Conservation (phyloP, 306 rosid genomes). For the Prinsepia uniflora region DNA sequence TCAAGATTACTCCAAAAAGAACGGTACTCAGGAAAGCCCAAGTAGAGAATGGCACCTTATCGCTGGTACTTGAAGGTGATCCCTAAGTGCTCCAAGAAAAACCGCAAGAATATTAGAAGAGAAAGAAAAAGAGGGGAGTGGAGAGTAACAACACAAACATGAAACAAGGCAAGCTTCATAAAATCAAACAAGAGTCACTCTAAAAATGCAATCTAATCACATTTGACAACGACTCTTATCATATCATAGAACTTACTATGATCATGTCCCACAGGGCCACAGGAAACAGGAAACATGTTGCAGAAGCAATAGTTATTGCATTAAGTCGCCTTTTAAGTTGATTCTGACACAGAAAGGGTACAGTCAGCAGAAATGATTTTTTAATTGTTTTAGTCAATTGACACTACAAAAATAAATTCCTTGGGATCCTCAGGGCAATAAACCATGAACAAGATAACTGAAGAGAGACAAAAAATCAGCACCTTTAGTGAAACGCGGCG, state of each 20-base stretch:
- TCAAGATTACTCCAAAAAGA: constrained; percentile 78
- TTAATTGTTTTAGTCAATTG: constrained; percentile 20
- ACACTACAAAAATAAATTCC: neutral
- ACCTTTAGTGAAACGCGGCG: constrained; percentile 97
- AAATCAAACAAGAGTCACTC: constrained; percentile 14
- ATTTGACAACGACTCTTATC: constrained; percentile 7
- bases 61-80: constrained; percentile 62
- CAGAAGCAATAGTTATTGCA: constrained; percentile 89
- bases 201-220: constrained; percentile 17
- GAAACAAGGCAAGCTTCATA: neutral
- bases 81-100: constrained; percentile 51
- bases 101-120: neutral
- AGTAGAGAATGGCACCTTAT: constrained; percentile 74
- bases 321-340: constrained; percentile 95
- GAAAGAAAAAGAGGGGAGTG: neutral
- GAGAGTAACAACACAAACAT: neutral
- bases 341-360: constrained; percentile 50
- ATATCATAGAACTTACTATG: constrained; percentile 56
- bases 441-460: constrained; percentile 7
- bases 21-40: constrained; percentile 91
- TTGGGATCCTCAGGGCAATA: constrained; percentile 21
- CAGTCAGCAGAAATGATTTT: constrained; percentile 22
- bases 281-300: constrained; percentile 96
- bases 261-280: constrained; percentile 93
- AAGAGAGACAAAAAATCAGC: constrained; percentile 13